Conservation (phyloP, 1,284 basidiomycete genomes). For the Leucoagaricus sp. region DNA sequence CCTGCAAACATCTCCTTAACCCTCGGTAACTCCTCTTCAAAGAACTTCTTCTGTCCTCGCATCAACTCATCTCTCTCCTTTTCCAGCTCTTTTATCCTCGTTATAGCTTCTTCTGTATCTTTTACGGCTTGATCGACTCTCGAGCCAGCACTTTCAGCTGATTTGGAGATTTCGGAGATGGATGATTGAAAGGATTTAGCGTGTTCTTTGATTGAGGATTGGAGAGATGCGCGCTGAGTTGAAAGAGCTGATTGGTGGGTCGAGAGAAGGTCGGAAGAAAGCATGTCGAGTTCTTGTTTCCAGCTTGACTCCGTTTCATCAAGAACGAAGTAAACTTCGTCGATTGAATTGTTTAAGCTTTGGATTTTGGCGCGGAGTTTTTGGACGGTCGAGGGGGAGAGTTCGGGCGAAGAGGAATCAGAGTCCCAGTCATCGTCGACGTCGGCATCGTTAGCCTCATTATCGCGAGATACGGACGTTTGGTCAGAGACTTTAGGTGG, state of each 20-base stretch:
- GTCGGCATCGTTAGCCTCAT: no score
- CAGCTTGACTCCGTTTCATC: constrained; percentile 9
- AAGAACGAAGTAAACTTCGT: no score
- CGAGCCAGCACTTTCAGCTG: neutral
- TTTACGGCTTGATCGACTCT: neutral
- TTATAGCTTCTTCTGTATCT: no score
- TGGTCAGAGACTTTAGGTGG: neutral
- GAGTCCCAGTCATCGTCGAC: neutral
- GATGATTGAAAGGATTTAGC: neutral
- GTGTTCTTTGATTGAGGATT: neutral
- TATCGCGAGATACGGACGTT: no score
- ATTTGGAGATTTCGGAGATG: neutral
- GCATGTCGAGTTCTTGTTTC: neutral
- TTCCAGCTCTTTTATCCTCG: neutral
- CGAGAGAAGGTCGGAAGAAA: neutral
- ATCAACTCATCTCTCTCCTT: neutral
- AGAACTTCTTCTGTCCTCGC: neutral
- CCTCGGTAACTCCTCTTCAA: constrained; percentile 1
- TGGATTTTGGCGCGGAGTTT: no score
- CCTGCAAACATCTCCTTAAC: neutral
- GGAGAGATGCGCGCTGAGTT: neutral
- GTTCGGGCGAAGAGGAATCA: neutral
- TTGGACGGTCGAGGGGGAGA: neutral
- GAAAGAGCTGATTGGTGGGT: neutral
- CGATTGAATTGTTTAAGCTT: no score